phyloP scores from a whole-genome alignment of 768 basidiomycete genomes.

The Termitomyces eurrhizus region DNA sequence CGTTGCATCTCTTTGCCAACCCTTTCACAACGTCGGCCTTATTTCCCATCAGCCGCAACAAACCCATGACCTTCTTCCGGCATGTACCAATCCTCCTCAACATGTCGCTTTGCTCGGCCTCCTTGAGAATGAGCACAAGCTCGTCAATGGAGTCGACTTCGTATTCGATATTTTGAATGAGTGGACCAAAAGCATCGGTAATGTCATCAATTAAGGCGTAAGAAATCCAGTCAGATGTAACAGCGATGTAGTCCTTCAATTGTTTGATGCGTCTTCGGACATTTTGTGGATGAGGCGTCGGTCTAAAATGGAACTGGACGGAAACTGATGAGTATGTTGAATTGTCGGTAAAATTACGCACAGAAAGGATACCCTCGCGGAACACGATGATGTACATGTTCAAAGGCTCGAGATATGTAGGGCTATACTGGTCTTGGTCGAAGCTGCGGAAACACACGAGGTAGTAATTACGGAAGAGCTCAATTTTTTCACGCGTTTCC shows the following conservation, averaged over 20 bases:
- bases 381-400: conserved; percentile 99
- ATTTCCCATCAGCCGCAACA: conserved; percentile 95
- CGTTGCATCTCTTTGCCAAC: conserved; percentile 95
- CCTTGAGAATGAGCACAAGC: conserved; percentile 93
- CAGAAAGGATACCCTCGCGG: conserved; percentile 92
- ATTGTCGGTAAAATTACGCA: conserved; percentile 34
- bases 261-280: conserved; percentile 98
- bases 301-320: conserved; percentile 89
- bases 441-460: conserved; percentile 99
- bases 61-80: conserved; percentile 98
- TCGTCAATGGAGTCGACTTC: conserved; percentile 99
- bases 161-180: conserved; percentile 98
- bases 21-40: conserved; percentile 99
- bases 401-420: conserved; percentile 94
- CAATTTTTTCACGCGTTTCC: conserved; percentile 99
- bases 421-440: conserved; percentile 97
- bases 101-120: conserved; percentile 98
- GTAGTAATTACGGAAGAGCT: conserved; percentile 97
- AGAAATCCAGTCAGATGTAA: conserved; percentile 99
- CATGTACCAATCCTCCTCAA: conserved; percentile 94
- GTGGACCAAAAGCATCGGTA: conserved; percentile 97
- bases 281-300: conserved; percentile 96
- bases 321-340: background rate
- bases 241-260: conserved; percentile 97
- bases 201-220: conserved; percentile 99